Percentiles rank a stretch among this genome's conserved stretches.
phyloP scores from a whole-genome alignment of 495 filamentous ascomycete species.

The Aeminium ludgeri region DNA sequence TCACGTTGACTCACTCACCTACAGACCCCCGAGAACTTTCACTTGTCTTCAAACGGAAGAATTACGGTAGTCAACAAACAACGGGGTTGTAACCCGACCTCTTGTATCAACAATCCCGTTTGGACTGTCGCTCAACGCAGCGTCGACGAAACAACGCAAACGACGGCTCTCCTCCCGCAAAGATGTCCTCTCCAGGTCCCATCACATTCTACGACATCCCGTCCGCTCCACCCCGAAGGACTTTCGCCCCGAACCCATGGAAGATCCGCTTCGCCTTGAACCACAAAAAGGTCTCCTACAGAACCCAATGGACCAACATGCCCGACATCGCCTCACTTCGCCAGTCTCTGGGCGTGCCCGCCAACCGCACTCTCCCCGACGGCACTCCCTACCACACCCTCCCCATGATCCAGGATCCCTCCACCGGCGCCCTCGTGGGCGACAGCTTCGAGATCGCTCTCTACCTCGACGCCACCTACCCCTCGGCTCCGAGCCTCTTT shows the following conservation, averaged over 20 bases:
- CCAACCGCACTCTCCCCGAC: constrained; percentile 38
- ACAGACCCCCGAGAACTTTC: too few species aligned
- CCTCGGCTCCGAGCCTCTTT: constrained; percentile 27
- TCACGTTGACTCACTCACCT: too few species aligned
- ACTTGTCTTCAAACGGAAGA: too few species aligned
- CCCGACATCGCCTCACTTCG: constrained; percentile 34
- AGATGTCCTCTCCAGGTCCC: constrained; percentile 16
- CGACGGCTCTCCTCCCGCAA: too few species aligned
- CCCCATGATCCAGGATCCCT: constrained; percentile 36
- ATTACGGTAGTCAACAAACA: too few species aligned
- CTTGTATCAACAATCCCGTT: too few species aligned
- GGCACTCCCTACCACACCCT: constrained; percentile 43
- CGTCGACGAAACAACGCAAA: too few species aligned
- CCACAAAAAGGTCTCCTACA: constrained; percentile 38
- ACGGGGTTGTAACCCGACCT: too few species aligned
- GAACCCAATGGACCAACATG: constrained; percentile 36
- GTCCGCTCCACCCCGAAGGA: constrained; percentile 23
- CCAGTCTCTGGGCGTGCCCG: constrained; percentile 25
- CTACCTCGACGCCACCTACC: constrained; percentile 36
- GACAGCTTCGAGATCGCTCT: constrained; percentile 48
- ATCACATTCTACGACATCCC: constrained; percentile 44
- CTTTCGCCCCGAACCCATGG: constrained; percentile 41
- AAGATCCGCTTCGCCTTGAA: constrained; percentile 43
- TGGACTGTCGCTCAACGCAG: too few species aligned
- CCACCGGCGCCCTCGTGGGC: constrained; percentile 30